These are phyloP conservation scores for Steccherinum ochraceum DNA, from an alignment of 768 basidiomycete species.

Conservation along the genomic window DNA sequence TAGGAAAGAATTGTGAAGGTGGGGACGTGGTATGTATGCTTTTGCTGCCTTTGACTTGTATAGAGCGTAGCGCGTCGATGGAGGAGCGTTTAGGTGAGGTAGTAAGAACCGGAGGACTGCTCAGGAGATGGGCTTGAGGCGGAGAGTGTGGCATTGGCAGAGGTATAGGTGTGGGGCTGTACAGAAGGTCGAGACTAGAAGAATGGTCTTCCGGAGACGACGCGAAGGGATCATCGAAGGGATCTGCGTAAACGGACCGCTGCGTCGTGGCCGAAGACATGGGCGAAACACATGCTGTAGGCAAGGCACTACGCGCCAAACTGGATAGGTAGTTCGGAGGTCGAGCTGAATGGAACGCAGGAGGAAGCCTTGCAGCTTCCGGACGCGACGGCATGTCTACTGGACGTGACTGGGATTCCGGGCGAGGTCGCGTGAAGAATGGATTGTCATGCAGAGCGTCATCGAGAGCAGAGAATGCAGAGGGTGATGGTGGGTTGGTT, in stretches of 20 bases:
- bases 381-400: conserved; percentile 20
- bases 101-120: conserved; percentile 23
- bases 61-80: conserved; percentile 18
- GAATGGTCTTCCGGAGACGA: conserved; percentile 16
- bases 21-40: conserved; percentile 21
- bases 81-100: conserved; percentile 16
- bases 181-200: conserved; percentile 18
- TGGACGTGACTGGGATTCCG: not conserved
- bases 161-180: conserved; percentile 21
- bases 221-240: conserved; percentile 15
- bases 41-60: conserved; percentile 18
- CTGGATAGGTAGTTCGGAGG: conserved; percentile 30
- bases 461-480: conserved; percentile 28
- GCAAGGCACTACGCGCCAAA: conserved; percentile 53
- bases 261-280: conserved; percentile 8
- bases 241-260: not conserved
- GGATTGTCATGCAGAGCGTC: conserved; percentile 25
- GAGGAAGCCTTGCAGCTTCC: conserved; percentile 18
- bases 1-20: conserved; percentile 8
- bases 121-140: conserved; percentile 25
- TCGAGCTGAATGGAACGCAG: conserved; percentile 14
- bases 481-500: conserved; percentile 20
- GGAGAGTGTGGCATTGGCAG: conserved; percentile 27
- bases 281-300: conserved; percentile 53
- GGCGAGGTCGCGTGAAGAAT: conserved; percentile 13